A percentile compares a stretch with the other conserved stretches of the same genome.
phyloP scores from a whole-genome alignment of 2,329 filamentous ascomycete genomes.

The Paecilomyces niveus region DNA sequence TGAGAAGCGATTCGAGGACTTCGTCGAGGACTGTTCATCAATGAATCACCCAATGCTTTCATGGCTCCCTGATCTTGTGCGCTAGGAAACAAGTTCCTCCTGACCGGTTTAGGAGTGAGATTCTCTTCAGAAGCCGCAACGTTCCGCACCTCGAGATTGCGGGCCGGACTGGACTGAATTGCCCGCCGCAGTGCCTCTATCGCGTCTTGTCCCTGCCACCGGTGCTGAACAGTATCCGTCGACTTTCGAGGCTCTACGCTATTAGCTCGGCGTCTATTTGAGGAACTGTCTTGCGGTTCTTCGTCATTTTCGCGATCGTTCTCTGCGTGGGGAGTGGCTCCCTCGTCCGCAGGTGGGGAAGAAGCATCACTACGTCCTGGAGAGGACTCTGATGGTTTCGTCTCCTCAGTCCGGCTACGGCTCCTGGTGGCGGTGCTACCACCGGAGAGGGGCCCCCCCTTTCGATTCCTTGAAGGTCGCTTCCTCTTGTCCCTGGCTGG shows the following conservation, averaged over 20 bases:
- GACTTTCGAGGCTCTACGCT: constrained; percentile 39
- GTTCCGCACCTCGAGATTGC: constrained; percentile 41
- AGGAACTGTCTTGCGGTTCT: constrained; percentile 23
- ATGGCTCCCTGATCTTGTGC: constrained; percentile 28
- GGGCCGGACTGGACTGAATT: constrained; percentile 56
- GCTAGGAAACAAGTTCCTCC: constrained; percentile 38
- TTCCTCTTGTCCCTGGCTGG: constrained; percentile 38
- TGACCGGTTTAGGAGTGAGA: constrained; percentile 49
- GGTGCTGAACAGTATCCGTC: constrained; percentile 22
- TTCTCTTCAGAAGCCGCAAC: constrained; percentile 40
- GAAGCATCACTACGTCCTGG: constrained; percentile 31
- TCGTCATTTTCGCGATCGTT: constrained; percentile 27
- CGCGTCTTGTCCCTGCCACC: constrained; percentile 32
- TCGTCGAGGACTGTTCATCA: constrained; percentile 43
- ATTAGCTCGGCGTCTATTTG: constrained; percentile 39
- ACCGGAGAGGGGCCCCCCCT: constrained; percentile 27
- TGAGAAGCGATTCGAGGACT: constrained; percentile 30
- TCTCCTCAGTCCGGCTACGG: constrained; percentile 22
- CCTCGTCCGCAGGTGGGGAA: constrained; percentile 29
- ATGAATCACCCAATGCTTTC: constrained; percentile 29
- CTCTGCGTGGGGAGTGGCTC: constrained; percentile 25
- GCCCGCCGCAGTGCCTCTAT: constrained; percentile 45
- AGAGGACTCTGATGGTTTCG: constrained; percentile 29
- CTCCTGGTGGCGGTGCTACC: constrained; percentile 25
- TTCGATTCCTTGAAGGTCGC: constrained; percentile 28